These are phyloP conservation scores for Ascochyta fabae DNA, from an alignment of 2,329 filamentous ascomycete species.

Conservation along the genomic window DNA sequence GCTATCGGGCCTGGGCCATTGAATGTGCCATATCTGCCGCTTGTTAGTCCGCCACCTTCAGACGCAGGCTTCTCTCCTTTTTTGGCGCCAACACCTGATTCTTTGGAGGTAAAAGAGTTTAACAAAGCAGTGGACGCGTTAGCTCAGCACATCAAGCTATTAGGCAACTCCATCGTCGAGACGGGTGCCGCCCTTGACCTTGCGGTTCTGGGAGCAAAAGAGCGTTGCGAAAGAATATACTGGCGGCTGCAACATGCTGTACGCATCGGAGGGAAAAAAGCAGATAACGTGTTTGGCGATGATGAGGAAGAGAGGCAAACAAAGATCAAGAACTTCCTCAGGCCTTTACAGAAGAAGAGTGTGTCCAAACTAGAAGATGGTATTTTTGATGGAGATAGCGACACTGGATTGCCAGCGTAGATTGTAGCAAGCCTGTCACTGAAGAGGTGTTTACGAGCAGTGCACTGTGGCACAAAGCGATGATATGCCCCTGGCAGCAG, in stretches of 20 bases:
- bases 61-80: conserved; percentile 26
- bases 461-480: neutral
- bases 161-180: conserved; percentile 71
- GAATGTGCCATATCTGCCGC: conserved; percentile 38
- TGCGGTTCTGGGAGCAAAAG: conserved; percentile 78
- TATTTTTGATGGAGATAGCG: conserved; percentile 25
- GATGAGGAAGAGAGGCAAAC: conserved; percentile 60
- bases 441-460: neutral
- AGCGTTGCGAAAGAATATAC: conserved; percentile 74
- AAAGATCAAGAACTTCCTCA: conserved; percentile 27
- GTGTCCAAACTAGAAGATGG: conserved; percentile 1
- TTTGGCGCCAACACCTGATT: conserved; percentile 18
- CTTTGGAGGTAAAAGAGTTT: conserved; percentile 60
- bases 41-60: conserved; percentile 34
- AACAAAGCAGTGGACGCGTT: conserved; percentile 75
- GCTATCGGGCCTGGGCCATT: conserved; percentile 70
- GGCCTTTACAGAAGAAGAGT: conserved; percentile 4
- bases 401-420: neutral
- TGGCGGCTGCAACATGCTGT: conserved; percentile 75
- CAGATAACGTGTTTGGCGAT: conserved; percentile 48
- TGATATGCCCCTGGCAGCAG: neutral
- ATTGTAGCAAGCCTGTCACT: too few relatives aligned
- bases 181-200: conserved; percentile 63
- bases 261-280: conserved; percentile 62
- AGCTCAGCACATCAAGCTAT: conserved; percentile 54